Evolutionary conservation across 768 basidiomycete genomes (phyloP), one percentile per base, ranked within the genome.

Genomic region (Suillus weaverae): DNA sequence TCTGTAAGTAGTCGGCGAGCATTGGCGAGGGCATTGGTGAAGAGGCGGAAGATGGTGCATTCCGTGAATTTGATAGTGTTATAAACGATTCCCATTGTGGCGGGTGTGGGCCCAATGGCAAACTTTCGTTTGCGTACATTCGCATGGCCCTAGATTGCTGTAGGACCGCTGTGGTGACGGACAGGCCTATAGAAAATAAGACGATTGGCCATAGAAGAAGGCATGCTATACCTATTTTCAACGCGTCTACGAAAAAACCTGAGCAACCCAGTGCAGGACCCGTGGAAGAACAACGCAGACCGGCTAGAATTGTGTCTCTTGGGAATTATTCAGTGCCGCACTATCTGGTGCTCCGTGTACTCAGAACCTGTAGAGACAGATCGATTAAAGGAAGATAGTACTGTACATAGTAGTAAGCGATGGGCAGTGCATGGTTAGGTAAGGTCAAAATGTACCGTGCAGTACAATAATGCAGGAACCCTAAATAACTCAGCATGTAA

Each of bases 1-100:
- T 57, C 22, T 54, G 68, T 11, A 67, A 56, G 48, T 74, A 71
- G 32, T 55, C 56, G 9, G 44, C 26, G 18, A 69, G 44, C 35
- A 48, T 39, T 38, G 55, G 30, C 6, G 54, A 43, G 53, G 22
- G 44, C 22, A 59, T 30, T 30, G 5, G 38, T 13, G 39, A 20
- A 18, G 22, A 32, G 5, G 13, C 6, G n/a, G 11, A 13, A 20
- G 6, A 41, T 38, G 26, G 22, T 6, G 18, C 11, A 13, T 18
- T 41, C 26, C 30, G 20, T 41, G 18, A 9, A 59, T 59, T 8
- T 11, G 10, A 32, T 18, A 7, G 18, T 20, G 30, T 41, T 59
- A 41, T 59, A 41, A 20, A 43, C 11, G 38, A 59, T 41, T 41
- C 26, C 26, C 38, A 20, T 7, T 59, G 38, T 41, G 57, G 26